Conservation (phyloP, 805 yeast genomes). For the Candida succiphila region DNA sequence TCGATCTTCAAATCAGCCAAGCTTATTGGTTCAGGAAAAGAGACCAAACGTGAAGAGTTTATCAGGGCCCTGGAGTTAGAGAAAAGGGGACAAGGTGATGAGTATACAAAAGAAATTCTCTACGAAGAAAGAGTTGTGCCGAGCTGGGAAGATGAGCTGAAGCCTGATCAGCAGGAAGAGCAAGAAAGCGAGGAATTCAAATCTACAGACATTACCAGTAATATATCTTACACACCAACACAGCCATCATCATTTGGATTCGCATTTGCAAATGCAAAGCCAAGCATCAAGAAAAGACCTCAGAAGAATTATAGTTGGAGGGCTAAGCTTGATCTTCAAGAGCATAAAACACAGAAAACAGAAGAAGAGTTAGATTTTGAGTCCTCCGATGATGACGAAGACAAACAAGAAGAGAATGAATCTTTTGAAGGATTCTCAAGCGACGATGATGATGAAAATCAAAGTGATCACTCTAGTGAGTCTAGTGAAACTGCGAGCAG, state of each 20-base stretch:
- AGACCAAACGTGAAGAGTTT: slow-evolving; percentile 58
- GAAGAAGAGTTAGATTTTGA: slow-evolving; percentile 60
- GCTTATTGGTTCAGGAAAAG: slow-evolving; percentile 62
- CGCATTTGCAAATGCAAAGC: slow-evolving; percentile 49
- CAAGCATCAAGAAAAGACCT: slow-evolving; percentile 33
- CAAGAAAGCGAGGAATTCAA: slow-evolving; percentile 8
- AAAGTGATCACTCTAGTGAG: slow-evolving; percentile 6
- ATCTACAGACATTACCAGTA: slow-evolving; percentile 25
- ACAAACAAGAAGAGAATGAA: slow-evolving; percentile 14
- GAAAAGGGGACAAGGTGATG: slow-evolving; percentile 60
- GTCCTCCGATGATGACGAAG: slow-evolving; percentile 18
- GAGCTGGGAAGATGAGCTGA: slow-evolving; percentile 43
- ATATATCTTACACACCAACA: too few relatives aligned
- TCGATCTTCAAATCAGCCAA: slow-evolving; percentile 62
- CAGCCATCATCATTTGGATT: slow-evolving; percentile 55
- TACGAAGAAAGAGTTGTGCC: slow-evolving; percentile 61
- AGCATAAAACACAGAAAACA: slow-evolving; percentile 25
- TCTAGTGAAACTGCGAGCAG: slow-evolving; percentile 14
- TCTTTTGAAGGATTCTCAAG: slow-evolving; percentile 6
- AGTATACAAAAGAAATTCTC: slow-evolving; percentile 46
- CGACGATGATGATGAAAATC: slow-evolving; percentile 13
- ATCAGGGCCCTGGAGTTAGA: slow-evolving; percentile 70
- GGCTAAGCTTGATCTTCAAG: slow-evolving; percentile 39
- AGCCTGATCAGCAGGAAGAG: slow-evolving; percentile 12
- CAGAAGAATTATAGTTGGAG: slow-evolving; percentile 69